Conservation (phyloP, 2,329 filamentous ascomycete species). For the Colletotrichum caudatum region DNA sequence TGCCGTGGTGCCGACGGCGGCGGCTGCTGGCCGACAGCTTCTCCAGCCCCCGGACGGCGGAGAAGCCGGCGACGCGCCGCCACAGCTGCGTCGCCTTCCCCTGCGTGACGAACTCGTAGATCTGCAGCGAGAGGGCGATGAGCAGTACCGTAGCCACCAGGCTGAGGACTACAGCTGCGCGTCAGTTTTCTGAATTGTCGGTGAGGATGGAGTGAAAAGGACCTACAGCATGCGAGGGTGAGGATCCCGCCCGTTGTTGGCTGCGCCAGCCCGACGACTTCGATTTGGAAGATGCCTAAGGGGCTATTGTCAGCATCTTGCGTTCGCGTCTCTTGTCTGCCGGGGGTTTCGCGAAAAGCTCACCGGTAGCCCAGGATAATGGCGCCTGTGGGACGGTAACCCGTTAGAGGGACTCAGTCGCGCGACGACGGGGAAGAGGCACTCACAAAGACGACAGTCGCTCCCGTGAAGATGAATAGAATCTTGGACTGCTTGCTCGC, state of each 20-base stretch:
- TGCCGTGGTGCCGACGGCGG: not conserved
- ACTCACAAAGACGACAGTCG: constrained; percentile 41
- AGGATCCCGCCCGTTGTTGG: constrained; percentile 26
- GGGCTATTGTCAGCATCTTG: not conserved
- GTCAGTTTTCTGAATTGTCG: not conserved
- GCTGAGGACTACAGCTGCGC: constrained; percentile 26
- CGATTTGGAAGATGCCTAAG: constrained; percentile 36
- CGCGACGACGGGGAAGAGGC: rapidly evolving
- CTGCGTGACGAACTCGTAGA: constrained; percentile 38
- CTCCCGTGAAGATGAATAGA: constrained; percentile 42
- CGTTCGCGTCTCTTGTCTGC: too few species aligned
- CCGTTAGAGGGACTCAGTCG: not conserved
- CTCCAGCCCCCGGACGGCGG: not conserved
- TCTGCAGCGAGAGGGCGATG: constrained; percentile 36
- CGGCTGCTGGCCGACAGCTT: not conserved
- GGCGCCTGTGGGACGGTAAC: constrained; percentile 2
- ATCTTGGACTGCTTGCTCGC: constrained; percentile 44
- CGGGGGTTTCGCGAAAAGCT: not conserved
- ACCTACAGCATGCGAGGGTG: constrained; percentile 34
- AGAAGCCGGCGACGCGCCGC: not conserved
- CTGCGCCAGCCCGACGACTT: constrained; percentile 20
- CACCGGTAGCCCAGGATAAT: constrained; percentile 35
- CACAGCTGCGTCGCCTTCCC: constrained; percentile 14
- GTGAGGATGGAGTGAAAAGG: too few species aligned
- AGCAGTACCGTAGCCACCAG: constrained; percentile 37